Evolutionary conservation across 495 filamentous ascomycete species (phyloP), one percentile per base, ranked within the genome.

Genomic region (Friedmanniomyces simplex): DNA sequence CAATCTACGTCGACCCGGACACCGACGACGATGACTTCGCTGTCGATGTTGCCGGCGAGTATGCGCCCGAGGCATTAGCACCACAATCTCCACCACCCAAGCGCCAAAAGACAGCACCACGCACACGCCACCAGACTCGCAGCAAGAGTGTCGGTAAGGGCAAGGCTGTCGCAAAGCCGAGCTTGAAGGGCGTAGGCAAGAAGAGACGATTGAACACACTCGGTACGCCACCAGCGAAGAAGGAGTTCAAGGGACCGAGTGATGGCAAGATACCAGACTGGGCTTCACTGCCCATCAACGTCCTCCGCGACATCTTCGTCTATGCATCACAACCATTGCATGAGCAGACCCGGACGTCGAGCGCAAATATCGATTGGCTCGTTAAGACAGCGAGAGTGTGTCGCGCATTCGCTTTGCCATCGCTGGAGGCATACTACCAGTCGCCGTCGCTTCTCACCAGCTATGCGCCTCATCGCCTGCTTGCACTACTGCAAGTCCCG

Each of bases 401-500:
- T 57, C 79, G 76, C 41, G 69, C 73, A 3, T 90, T 91, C 55
- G 69, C 78, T 6, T 85, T 91, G 61, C 85, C 89, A 5, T 86
- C 89, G 7, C 70, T 95, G 18, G 81, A 84, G 14, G 84, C 78
- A 13, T 74, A 93, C 4, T 93, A 91, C 67, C 71, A 80, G 34
- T 78, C 76, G 2, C 88, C 88, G 0, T 83, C 86, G 0, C 68
- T 87, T 1, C 66, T 75, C 43, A 77, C 78, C 62, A 72, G 76
- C 54, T 58, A 74, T 47, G 73, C 78, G 60, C 71, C 71, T 22
- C 71, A 82, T 69, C 68, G 76, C 62, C 73, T 76, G 34, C 62
- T 76, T 46, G 72, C 60, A 37, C 68, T 78, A 16, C 68, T 87
- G 25, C 72, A 67, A 16, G n/a, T n/a, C n/a, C n/a, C n/a, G n/a